Evolutionary conservation across 2,329 filamentous ascomycete species (phyloP), one percentile per base, ranked within the genome.

Genomic region (Alternaria sp.): DNA sequence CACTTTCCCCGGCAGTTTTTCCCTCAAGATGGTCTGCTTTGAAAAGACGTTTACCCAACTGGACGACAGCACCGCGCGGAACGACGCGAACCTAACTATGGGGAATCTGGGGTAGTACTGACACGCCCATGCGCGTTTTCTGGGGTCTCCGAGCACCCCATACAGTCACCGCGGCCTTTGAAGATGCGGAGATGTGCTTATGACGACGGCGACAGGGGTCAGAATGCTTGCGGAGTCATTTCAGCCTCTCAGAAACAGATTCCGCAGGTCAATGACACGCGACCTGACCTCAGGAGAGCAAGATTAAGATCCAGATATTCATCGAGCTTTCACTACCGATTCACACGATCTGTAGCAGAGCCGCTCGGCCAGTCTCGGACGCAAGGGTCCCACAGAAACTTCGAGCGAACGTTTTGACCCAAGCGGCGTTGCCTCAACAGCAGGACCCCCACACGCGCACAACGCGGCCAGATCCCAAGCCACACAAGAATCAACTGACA

Each of bases 31-130:
- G 42, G 57, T 32, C 55, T 54, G 28, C 46, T 49, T 51, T 41
- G 53, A 54, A 62, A 52, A 57, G 52, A 49, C 44, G 20, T 42
- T 47, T 57, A 54, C 44, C 49, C 55, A 51, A 42, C 48, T 49
- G 54, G 58, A 54, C 49, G 16, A 55, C 56, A 46, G 59, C 56
- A 62, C 60, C 59, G 57, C 44, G 57, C 68, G 68, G 68, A 63
- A 68, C 65, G 63, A 65, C 55, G 65, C 68, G 67, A 61, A 44
- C 46, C 56, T 53, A 51, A 60, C 59, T 54, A 58, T 66, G 65
- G 68, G 64, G 67, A 64, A 65, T 54, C 60, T 57, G 68, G 68
- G 68, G 65, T 63, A 59, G 41, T 47, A 51, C 48, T 54, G 53
- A 42, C 43, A 48, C 42, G 36, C 52, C 49, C 22, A 20, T 44